phyloP scores from a whole-genome alignment of 2,329 filamentous ascomycete genomes.

The Aureobasidium sp. region DNA sequence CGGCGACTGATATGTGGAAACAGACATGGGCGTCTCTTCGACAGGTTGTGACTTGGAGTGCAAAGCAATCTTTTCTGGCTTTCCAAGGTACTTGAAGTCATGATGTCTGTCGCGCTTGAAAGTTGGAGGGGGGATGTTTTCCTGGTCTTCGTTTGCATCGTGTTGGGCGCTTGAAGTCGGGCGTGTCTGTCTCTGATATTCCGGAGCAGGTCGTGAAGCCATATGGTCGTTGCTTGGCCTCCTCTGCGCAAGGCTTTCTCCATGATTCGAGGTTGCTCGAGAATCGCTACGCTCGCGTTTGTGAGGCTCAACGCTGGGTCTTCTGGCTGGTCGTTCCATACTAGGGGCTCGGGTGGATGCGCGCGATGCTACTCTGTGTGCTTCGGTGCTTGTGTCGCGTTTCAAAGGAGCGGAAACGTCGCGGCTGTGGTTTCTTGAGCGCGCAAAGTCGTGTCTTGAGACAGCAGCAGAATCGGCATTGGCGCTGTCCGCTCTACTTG shows the following conservation, averaged over 20 bases:
- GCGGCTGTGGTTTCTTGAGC: constrained; percentile 17
- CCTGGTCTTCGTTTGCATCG: constrained; percentile 66
- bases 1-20: constrained; percentile 22
- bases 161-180: constrained; percentile 43
- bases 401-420: constrained; percentile 19
- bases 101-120: constrained; percentile 55
- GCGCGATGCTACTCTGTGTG: constrained; percentile 22
- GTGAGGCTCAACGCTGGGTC: constrained; percentile 18
- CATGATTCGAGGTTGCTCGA: background rate
- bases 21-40: constrained; percentile 31
- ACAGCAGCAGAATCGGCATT: constrained; percentile 21
- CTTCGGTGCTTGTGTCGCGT: constrained; percentile 18
- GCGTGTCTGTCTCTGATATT: constrained; percentile 37
- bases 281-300: constrained; percentile 6
- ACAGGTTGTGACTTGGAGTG: constrained; percentile 34
- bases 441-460: constrained; percentile 27
- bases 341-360: constrained; percentile 23
- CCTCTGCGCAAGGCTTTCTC: background rate
- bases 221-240: constrained; percentile 19
- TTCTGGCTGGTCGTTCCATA: constrained; percentile 19
- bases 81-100: constrained; percentile 46
- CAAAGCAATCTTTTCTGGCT: constrained; percentile 45
- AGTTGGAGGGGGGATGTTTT: constrained; percentile 68
- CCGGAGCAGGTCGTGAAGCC: constrained; percentile 15
- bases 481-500: constrained; percentile 23